These are phyloP conservation scores for Sabuloglossum arenarium DNA, from an alignment of 495 filamentous ascomycete species.

Conservation along the genomic window DNA sequence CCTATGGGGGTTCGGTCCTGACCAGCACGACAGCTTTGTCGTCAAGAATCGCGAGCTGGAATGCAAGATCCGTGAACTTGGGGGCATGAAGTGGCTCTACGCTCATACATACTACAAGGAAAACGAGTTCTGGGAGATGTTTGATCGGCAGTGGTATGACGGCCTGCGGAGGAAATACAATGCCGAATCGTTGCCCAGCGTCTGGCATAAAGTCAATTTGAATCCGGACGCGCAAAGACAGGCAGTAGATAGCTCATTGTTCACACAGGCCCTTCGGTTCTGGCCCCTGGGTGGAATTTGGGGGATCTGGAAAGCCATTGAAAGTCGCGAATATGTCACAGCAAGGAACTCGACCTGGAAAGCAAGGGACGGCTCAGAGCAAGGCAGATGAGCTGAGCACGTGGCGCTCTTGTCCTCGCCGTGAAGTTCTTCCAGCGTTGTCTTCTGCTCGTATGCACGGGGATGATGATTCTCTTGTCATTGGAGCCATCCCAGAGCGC, in stretches of 20 bases:
- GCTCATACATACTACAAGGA: constrained; percentile 33
- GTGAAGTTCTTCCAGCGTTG: neutral
- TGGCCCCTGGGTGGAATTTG: constrained; percentile 33
- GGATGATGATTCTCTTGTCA: neutral
- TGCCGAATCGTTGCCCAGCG: constrained; percentile 24
- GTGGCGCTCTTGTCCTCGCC: neutral
- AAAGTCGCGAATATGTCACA: constrained; percentile 30
- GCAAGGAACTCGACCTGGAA: constrained; percentile 31
- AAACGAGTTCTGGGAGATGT: constrained; percentile 33
- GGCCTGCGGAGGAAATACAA: constrained; percentile 26
- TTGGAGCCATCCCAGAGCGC: neutral
- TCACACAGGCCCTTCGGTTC: constrained; percentile 15
- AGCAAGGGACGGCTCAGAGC: neutral
- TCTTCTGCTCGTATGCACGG: neutral
- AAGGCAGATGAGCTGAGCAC: neutral
- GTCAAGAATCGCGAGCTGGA: constrained; percentile 43
- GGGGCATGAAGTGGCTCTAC: constrained; percentile 43
- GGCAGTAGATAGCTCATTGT: constrained; percentile 10
- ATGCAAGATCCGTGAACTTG: constrained; percentile 35
- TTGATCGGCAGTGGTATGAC: constrained; percentile 27
- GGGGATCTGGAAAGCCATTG: constrained; percentile 33
- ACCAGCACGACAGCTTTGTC: constrained; percentile 21
- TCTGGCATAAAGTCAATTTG: constrained; percentile 33
- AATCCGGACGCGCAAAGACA: constrained; percentile 11
- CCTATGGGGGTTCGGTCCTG: constrained; percentile 27